A percentile compares a stretch with the other conserved stretches of the same genome.
Evolutionary conservation across 768 basidiomycete genomes (phyloP).

Genomic region (Auriscalpium orientale): DNA sequence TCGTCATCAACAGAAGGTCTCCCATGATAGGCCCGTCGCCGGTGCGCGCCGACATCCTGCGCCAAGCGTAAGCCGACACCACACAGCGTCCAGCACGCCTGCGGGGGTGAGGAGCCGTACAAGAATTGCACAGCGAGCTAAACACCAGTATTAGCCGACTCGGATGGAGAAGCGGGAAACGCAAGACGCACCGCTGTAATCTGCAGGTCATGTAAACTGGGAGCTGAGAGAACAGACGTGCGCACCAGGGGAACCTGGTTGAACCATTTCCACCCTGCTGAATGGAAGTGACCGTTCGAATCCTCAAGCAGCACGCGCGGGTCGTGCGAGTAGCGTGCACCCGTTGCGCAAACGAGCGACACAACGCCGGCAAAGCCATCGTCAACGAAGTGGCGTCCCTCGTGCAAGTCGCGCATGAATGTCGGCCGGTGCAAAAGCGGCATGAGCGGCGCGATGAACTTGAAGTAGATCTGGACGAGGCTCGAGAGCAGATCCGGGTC

Average conservation of each 20-base stretch:
- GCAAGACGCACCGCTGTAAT: constrained; percentile 39
- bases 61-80: constrained; percentile 61
- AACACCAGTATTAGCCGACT: constrained; percentile 12
- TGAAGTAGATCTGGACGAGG: constrained; percentile 8
- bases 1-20: constrained; percentile 53
- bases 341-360: constrained; percentile 11
- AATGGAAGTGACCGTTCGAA: constrained; percentile 19
- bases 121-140: constrained; percentile 31
- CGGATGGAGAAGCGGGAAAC: constrained; percentile 5
- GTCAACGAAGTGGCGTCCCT: constrained; percentile 7
- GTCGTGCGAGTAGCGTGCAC: constrained; percentile 8
- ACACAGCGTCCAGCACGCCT: constrained; percentile 47
- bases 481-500: constrained; percentile 8
- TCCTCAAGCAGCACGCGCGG: constrained; percentile 3
- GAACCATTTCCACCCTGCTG: constrained; percentile 40
- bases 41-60: constrained; percentile 73
- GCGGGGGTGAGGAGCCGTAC: constrained; percentile 38
- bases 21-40: constrained; percentile 32
- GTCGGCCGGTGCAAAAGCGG: constrained; percentile 13
- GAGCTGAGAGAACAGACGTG: constrained; percentile 44
- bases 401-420: constrained; percentile 2
- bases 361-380: constrained; percentile 9
- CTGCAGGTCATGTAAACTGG: constrained; percentile 67
- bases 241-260: constrained; percentile 54
- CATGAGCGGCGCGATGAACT: not conserved